Base-by-base conservation (phyloP, 306 rosid species). In the Dalbergia cultrata region DNA sequence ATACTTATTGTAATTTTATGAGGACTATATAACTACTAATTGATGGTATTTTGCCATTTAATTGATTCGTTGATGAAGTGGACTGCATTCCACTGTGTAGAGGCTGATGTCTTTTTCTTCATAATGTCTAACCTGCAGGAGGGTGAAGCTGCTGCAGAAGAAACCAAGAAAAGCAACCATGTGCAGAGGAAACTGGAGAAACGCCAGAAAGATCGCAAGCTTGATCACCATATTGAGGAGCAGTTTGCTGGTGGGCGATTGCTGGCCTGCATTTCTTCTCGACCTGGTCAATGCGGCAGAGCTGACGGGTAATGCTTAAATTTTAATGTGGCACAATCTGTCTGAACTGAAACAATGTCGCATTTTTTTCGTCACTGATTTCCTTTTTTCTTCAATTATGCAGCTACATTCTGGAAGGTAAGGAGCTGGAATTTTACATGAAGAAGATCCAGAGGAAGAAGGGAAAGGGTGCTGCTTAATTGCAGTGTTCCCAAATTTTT, bases 181-280 rank as follows among this genome's bases (percentile, higher is more conserved):
- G 86, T 86, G 3, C 80, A 63, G 60, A 63, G 86, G 18, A 79
- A 86, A 78, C 21, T 86, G 10, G 89, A 86, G 85, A 75, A 86
- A 44, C 85, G 89, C 26, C 89, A 79, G 77, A 70, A 86, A 9
- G 86, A 86, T 12, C 82, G 89, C 0, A 52, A 44, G 6, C 89
- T 86, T 75, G 86, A 86, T 21, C 6, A 84, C 1, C 85, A 86
- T 14, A 82, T 86, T 47, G 89, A 26, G 31, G 31, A 26, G 31
- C 31, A 26, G 31, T 26, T 26, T 26, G 31, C 31, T 26, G 31
- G 31, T 1, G 31, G 31, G 31, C 31, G 31, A 26, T 26, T 26
- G 2, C 31, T 26, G 31, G 31, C 31, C 31, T 26, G 31, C 31
- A 26, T 26, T 26, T 26, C 31, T 26, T 26, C 31, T 26, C 31